These are phyloP conservation scores for Beta vulgaris DNA, from an alignment of 148 eudicot species.

Conservation along the genomic window DNA sequence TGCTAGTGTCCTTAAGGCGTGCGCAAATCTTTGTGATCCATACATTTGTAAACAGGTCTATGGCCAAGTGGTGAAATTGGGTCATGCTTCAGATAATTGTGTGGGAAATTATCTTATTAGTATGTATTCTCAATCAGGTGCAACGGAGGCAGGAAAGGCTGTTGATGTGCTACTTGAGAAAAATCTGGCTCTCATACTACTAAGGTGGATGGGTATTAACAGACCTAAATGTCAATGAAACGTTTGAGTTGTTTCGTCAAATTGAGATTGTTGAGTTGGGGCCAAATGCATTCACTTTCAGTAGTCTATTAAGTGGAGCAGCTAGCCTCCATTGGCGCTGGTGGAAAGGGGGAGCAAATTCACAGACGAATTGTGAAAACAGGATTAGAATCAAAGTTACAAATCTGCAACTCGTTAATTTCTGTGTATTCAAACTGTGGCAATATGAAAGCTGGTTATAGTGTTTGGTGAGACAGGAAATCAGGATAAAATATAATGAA, in stretches of 20 bases:
- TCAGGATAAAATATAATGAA: slow-evolving; percentile 62
- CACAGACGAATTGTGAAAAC: slow-evolving; percentile 53
- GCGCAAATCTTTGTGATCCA: slow-evolving; percentile 44
- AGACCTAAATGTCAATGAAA: slow-evolving; percentile 31
- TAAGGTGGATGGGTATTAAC: slow-evolving; percentile 47
- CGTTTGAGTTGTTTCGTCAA: slow-evolving; percentile 40
- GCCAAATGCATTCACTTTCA: slow-evolving; percentile 52
- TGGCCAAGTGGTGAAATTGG: slow-evolving; percentile 49
- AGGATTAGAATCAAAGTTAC: slow-evolving; percentile 43
- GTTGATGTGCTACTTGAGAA: slow-evolving; percentile 54
- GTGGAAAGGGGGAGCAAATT: slow-evolving; percentile 61
- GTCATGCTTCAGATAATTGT: slow-evolving; percentile 39
- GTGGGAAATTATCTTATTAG: slow-evolving; percentile 57
- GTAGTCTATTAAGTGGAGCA: slow-evolving; percentile 66
- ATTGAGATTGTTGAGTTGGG: slow-evolving; percentile 28
- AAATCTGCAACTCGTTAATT: slow-evolving; percentile 51
- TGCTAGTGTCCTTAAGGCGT: slow-evolving; percentile 59
- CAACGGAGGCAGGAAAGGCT: slow-evolving; percentile 53
- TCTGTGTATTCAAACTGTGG: slow-evolving; percentile 77
- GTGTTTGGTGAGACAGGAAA: slow-evolving; percentile 42
- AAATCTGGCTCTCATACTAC: slow-evolving; percentile 53
- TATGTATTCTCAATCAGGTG: slow-evolving; percentile 53
- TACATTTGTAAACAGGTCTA: slow-evolving; percentile 50
- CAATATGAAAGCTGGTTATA: slow-evolving; percentile 50
- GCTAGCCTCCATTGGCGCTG: slow-evolving; percentile 59